Base-by-base conservation (phyloP, 306 rosid species). In the Quercus agrifolia region DNA sequence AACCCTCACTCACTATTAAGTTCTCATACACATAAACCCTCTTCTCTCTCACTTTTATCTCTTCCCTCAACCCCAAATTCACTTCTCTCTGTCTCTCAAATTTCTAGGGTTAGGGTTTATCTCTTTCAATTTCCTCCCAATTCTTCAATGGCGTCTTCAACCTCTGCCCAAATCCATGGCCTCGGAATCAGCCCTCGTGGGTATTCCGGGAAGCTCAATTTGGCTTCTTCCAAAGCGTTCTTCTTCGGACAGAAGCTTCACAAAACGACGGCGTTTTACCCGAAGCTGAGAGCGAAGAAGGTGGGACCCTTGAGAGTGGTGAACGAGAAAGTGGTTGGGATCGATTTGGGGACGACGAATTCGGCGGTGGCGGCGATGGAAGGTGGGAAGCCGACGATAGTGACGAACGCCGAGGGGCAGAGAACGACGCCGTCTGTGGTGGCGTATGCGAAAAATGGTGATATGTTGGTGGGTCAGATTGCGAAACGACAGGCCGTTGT, bases 401-500 rank as follows among this genome's bases (percentile, higher is more conserved):
- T 93, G 0, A 88, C 96, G 17, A 93, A 93, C 80, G 96, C 96
- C 0, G 97, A 93, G 85, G 97, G 97, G 0, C 97, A 93, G 86
- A 76, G 97, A 68, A 93, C 96, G 15, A 93, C 96, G 5, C 97
- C 97, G 0, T 93, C 97, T 1, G 97, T 93, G n/a, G 97, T 93
- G 23, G 97, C 97, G 0, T 93, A 93, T 71, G 89, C 97, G 0
- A 93, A 91, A 86, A 89, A 18, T 77, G 97, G 96, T 15, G 97
- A 93, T 38, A 87, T 96, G 81, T 86, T 93, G 2, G 97, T 93
- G 0, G 97, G 97, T n/a, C 96, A 93, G 86, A 93, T 93, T 71
- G 97, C 97, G 1, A 93, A 93, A 84, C 89, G 97, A 1, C 97
- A 93, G 83, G 97, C 97, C 1, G 97, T 93, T 1, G 94, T 91